Base-by-base conservation (phyloP, 208 protist species). In the Acanthamoeba healyi region DNA sequence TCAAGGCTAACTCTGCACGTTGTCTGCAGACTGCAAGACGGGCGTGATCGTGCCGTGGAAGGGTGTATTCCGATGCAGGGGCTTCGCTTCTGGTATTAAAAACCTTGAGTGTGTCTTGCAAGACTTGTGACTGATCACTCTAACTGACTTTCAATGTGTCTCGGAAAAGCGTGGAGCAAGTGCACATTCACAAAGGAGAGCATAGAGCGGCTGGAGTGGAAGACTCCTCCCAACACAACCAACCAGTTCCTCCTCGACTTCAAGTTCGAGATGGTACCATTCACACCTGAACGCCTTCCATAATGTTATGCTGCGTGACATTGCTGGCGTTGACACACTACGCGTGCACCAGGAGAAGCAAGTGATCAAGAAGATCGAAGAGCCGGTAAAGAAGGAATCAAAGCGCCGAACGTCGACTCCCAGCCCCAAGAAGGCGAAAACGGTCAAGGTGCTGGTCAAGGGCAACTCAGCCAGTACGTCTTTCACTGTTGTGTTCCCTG, bases 401-500 rank as follows among this genome's bases (percentile, higher is more conserved):
- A 93, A 54, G 29, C 67, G 19, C 32, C 12, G n/a, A 1, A 88
- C 65, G 12, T 29, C 17, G 58, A n/a, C 29, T 19, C 15, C 14
- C 58, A 94, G 63, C 61, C 61, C 61, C n/a, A 70, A 70, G 61
- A 70, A 70, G 29, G 61, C 61, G n/a, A 70, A 70, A 29, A 70
- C 61, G 12, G 61, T 70, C 15, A 94, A 94, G 77, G 51, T 94
- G 19, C 87, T 81, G 79, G 94, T 94, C 51, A 95, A 95, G 61
- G 94, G 94, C 54, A 95, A 94, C 32, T 87, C 89, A 5, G 58
- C 49, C 17, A 70, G 61, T 70, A 36, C 61, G 61, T 38, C 61
- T 22, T 36, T 36, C 56, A 9, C 19, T 10, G 0, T 2, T 7
- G 5, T 51, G n/a, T n/a, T n/a, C n/a, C 44, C n/a, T n/a, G n/a